These are phyloP conservation scores for Oemleria cerasiformis DNA, from an alignment of 306 rosid genomes.

Conservation along the genomic window DNA sequence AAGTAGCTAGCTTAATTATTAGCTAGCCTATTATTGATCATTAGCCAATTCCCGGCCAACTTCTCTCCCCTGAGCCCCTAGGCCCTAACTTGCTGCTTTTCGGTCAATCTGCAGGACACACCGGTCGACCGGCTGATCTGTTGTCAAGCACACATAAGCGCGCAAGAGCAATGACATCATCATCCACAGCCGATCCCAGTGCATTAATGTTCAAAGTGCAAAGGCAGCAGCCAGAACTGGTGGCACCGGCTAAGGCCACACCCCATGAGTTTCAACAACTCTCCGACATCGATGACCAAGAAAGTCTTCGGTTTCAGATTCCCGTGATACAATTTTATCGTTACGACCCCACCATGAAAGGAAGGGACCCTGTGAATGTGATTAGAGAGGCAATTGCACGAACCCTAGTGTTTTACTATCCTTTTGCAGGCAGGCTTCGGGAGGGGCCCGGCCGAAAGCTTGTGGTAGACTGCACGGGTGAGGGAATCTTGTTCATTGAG, in stretches of 20 bases:
- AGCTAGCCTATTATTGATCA: too few relatives aligned
- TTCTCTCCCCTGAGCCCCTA: not conserved
- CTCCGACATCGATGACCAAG: constrained; percentile 44
- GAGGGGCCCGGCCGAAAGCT: constrained; percentile 35
- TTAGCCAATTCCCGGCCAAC: too few relatives aligned
- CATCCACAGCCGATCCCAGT: not conserved
- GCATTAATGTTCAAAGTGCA: constrained; percentile 28
- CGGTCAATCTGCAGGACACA: too few relatives aligned
- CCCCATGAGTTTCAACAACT: constrained; percentile 32
- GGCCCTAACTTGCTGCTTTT: too few relatives aligned
- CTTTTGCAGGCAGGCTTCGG: constrained; percentile 40
- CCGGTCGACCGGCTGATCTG: not conserved
- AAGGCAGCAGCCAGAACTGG: constrained; percentile 23
- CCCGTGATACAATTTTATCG: constrained; percentile 36
- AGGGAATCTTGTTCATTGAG: constrained; percentile 43
- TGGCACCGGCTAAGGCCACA: constrained; percentile 31
- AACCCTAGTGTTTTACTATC: constrained; percentile 38
- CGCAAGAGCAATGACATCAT: not conserved
- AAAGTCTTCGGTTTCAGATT: constrained; percentile 37
- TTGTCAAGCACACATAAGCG: too few relatives aligned
- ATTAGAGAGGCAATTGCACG: constrained; percentile 35
- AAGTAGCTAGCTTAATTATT: too few relatives aligned
- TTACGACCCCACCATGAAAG: constrained; percentile 28
- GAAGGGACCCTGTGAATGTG: constrained; percentile 32
- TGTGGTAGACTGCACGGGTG: constrained; percentile 44